phyloP scores from a whole-genome alignment of 1,139 yeast genomes.

The Lodderomyces orthopsilosis region DNA sequence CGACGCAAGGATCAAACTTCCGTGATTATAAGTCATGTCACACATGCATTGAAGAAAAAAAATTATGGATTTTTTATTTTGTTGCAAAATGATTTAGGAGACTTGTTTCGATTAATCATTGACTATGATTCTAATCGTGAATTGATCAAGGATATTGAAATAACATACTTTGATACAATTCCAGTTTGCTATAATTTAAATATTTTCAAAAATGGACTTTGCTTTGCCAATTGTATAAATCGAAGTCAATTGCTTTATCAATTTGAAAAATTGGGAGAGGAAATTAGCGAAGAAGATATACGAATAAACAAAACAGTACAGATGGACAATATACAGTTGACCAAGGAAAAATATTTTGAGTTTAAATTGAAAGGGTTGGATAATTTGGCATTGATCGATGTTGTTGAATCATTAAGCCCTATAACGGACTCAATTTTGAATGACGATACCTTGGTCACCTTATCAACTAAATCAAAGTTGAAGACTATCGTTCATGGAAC shows the following conservation, averaged over 20 bases:
- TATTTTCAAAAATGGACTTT: slow-evolving; percentile 71
- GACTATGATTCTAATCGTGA: slow-evolving; percentile 37
- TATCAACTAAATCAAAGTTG: slow-evolving; percentile 40
- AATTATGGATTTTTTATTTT: slow-evolving; percentile 58
- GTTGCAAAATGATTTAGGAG: slow-evolving; percentile 71
- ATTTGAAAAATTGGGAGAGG: slow-evolving; percentile 68
- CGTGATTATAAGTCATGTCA: slow-evolving; percentile 52
- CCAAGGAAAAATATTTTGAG: not conserved
- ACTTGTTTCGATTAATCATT: slow-evolving; percentile 67
- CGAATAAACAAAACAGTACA: slow-evolving; percentile 18
- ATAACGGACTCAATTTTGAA: slow-evolving; percentile 46
- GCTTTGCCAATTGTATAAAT: slow-evolving; percentile 63
- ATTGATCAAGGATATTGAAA: slow-evolving; percentile 33
- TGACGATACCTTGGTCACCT: slow-evolving; percentile 26
- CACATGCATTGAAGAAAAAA: slow-evolving; percentile 59
- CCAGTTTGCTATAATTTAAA: slow-evolving; percentile 54
- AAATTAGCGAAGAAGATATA: slow-evolving; percentile 28
- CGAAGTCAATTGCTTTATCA: slow-evolving; percentile 70
- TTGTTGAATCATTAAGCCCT: slow-evolving; percentile 56
- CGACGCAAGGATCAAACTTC: slow-evolving; percentile 29
- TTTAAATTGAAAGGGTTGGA: slow-evolving; percentile 37
- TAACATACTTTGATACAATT: slow-evolving; percentile 70
- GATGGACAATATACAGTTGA: not conserved
- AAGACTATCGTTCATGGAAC: slow-evolving; percentile 59
- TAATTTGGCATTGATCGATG: slow-evolving; percentile 60